Evolutionary conservation across 1,284 basidiomycete genomes (phyloP).

Genomic region (Sporisorium sorghi): DNA sequence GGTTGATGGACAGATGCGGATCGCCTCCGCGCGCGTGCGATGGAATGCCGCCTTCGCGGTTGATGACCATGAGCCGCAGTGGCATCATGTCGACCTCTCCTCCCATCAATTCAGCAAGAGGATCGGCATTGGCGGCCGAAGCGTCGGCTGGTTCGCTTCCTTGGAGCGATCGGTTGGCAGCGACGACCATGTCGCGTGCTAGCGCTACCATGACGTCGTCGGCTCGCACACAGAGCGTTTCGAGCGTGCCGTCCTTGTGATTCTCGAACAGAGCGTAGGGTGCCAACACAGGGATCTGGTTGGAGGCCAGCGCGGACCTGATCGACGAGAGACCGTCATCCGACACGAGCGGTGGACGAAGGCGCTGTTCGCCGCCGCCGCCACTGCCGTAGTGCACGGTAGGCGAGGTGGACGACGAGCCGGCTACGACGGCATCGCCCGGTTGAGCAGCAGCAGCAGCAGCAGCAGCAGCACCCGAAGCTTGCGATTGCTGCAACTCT

Average conservation of each 20-base stretch:
- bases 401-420: slow-evolving; percentile 23
- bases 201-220: slow-evolving; percentile 91
- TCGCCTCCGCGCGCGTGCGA: slow-evolving; percentile 94
- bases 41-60: slow-evolving; percentile 94
- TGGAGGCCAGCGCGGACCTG: slow-evolving; percentile 85
- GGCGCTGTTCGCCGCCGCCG: slow-evolving; percentile 31
- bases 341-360: slow-evolving; percentile 71
- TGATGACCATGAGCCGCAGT: slow-evolving; percentile 95
- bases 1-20: slow-evolving; percentile 95
- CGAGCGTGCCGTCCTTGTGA: slow-evolving; percentile 70
- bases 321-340: slow-evolving; percentile 83
- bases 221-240: slow-evolving; percentile 85
- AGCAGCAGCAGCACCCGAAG: slow-evolving; percentile 12
- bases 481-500: slow-evolving; percentile 17
- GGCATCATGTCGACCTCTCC: slow-evolving; percentile 71
- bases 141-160: background rate
- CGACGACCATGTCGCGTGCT: slow-evolving; percentile 81
- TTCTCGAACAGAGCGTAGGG: slow-evolving; percentile 92
- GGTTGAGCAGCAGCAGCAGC: too few species aligned
- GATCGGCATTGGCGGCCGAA: slow-evolving; percentile 12
- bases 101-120: slow-evolving; percentile 20
- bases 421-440: slow-evolving; percentile 21
- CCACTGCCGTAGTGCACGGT: slow-evolving; percentile 34
- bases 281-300: slow-evolving; percentile 96
- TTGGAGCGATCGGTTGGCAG: slow-evolving; percentile 40